Conservation (phyloP, 768 basidiomycete species). For the Leccinum pellstonianum region DNA sequence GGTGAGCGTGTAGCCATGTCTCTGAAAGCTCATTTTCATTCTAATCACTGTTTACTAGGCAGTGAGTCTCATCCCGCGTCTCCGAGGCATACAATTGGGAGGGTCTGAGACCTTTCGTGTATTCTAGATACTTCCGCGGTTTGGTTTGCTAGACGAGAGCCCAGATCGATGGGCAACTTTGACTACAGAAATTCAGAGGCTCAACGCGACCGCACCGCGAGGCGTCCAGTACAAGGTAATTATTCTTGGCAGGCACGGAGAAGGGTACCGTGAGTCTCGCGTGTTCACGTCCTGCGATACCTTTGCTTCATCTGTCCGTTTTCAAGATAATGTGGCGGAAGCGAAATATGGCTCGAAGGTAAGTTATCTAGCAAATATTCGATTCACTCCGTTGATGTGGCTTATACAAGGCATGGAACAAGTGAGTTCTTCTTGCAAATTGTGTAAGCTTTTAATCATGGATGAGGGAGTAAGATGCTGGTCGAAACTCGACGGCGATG, state of each 20-base stretch:
- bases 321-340: constrained; percentile 64
- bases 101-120: not conserved
- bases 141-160: constrained; percentile 21
- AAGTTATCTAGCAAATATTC: not conserved
- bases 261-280: constrained; percentile 27
- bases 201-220: constrained; percentile 24
- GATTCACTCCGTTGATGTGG: not conserved
- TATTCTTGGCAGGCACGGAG: constrained; percentile 63
- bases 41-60: not conserved
- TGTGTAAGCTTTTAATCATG: not conserved
- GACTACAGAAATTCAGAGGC: constrained; percentile 33
- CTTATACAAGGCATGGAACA: not conserved
- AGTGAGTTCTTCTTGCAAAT: constrained; percentile 1
- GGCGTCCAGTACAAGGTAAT: constrained; percentile 46
- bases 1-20: not conserved
- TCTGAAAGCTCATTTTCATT: not conserved
- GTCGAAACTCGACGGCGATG: constrained; percentile 39
- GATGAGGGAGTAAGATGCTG: constrained; percentile 44
- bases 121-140: constrained; percentile 6
- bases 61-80: not conserved
- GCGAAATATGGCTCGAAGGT: constrained; percentile 57
- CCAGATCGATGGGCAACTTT: constrained; percentile 50
- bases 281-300: not conserved
- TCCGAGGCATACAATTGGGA: not conserved
- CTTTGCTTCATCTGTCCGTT: not conserved